phyloP scores from a whole-genome alignment of 768 basidiomycete species.

The Filobasidium floriforme region DNA sequence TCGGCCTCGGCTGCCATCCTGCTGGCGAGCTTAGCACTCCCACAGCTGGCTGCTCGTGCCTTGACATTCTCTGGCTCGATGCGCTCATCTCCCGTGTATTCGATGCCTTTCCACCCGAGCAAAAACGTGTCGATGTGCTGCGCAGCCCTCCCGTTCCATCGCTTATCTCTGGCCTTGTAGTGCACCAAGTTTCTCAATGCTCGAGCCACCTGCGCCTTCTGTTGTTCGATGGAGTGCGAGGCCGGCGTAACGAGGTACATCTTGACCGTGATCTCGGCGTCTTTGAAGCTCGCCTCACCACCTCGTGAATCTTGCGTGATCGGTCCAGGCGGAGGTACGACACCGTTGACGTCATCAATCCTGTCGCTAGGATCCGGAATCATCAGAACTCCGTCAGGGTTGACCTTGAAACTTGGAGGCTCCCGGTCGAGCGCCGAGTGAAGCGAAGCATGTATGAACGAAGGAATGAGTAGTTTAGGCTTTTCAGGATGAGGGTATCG shows the following conservation, averaged over 20 bases:
- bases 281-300: background rate
- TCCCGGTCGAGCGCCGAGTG: slow-evolving; percentile 36
- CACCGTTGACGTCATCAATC: slow-evolving; percentile 16
- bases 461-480: slow-evolving; percentile 32
- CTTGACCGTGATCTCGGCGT: slow-evolving; percentile 22
- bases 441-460: slow-evolving; percentile 38
- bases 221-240: slow-evolving; percentile 2
- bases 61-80: background rate
- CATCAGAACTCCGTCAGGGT: slow-evolving; percentile 15
- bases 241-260: slow-evolving; percentile 15
- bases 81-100: slow-evolving; percentile 35
- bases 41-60: slow-evolving; percentile 31
- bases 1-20: slow-evolving; percentile 16
- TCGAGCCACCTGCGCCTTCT: slow-evolving; percentile 14
- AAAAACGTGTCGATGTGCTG: slow-evolving; percentile 34
- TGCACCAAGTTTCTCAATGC: slow-evolving; percentile 11
- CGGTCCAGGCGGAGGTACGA: slow-evolving; percentile 4
- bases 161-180: slow-evolving; percentile 15
- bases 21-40: slow-evolving; percentile 28
- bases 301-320: slow-evolving; percentile 2
- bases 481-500: slow-evolving; percentile 35
- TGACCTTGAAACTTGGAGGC: slow-evolving; percentile 21
- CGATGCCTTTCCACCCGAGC: slow-evolving; percentile 40
- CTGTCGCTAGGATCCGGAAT: slow-evolving; percentile 19
- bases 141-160: slow-evolving; percentile 12